These are phyloP conservation scores for Leishmania turanica DNA, from an alignment of 208 protist species.

Conservation along the genomic window DNA sequence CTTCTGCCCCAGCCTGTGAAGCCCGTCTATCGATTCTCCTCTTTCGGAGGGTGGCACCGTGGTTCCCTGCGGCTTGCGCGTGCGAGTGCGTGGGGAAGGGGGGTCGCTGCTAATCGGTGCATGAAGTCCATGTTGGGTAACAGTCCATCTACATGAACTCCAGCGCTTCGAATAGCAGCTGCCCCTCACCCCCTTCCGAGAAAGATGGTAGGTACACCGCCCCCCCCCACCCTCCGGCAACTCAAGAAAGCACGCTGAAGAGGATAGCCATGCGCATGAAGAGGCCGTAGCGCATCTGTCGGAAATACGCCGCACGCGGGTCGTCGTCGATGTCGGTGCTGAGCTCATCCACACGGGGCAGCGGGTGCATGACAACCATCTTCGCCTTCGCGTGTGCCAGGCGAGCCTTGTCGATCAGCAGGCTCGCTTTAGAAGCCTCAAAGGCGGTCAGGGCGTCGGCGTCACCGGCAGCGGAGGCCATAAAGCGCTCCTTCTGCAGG, in stretches of 20 bases:
- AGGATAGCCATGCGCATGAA: conserved; percentile 99
- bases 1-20: neutral
- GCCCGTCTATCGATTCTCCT: neutral
- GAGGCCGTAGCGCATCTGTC: conserved; percentile 98
- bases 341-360: conserved; percentile 98
- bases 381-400: conserved; percentile 76
- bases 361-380: conserved; percentile 98
- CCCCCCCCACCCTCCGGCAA: neutral
- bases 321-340: conserved; percentile 92
- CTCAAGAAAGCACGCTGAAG: conserved; percentile 77
- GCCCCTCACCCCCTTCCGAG: neutral
- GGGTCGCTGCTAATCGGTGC: neutral
- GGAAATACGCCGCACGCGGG: conserved; percentile 97
- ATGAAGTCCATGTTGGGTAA: neutral
- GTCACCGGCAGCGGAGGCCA: conserved; percentile 38
- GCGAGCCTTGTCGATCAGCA: conserved; percentile 72
- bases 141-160: neutral
- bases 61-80: neutral
- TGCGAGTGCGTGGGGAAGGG: no score
- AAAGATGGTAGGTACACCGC: no score
- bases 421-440: conserved; percentile 73
- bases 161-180: neutral
- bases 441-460: conserved; percentile 81
- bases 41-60: neutral
- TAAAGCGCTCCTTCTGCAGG: conserved; percentile 98